Base-by-base conservation (phyloP, 164 flowering plant species). In the Magnolia changhungtana region DNA sequence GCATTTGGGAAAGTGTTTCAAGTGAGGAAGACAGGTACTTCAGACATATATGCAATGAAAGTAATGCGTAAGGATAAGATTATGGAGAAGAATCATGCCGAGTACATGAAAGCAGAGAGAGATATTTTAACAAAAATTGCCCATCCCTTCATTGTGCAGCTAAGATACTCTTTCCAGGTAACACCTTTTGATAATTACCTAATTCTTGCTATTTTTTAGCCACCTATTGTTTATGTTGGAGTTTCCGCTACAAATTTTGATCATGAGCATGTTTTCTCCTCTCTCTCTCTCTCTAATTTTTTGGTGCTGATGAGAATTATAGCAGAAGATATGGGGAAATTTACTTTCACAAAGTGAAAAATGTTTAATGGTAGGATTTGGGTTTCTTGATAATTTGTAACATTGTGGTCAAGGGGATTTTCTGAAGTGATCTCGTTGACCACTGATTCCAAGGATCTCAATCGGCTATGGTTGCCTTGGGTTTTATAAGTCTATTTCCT, bases 31-130 rank as follows among this genome's bases (percentile, higher is more conserved):
- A 90, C 74, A 72, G 91, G 89, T 49, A 85, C 91, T 10, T 78
- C 86, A 23, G 95, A 94, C 78, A 91, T 94, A 71, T 92, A 87
- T 80, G 98, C 98, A 75, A 94, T 94, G 98, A 94, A 94, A 85
- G 98, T 94, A 51, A 92, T 95, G 98, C 89, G 90, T 81, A 95
- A 95, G 74, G 97, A 93, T n/a, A 85, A 87, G 0, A 51, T 90
- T 29, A 78, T 92, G 90, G 95, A 92, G 84, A 88, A 91, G 83
- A 89, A 92, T 79, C 97, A 91, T 78, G 91, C 88, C 24, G 94
- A 87, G 67, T 92, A 94, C 83, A 94, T 90, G 98, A 91, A 87
- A 86, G 91, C 91, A 58, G 98, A 94, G 86, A 88, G 97, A 84
- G 94, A 94, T 76, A 91, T 94, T 77, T 81, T 94, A 72, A 92